Evolutionary conservation across 2,329 filamentous ascomycete species (phyloP).

Genomic region (Nakataea oryzae): DNA sequence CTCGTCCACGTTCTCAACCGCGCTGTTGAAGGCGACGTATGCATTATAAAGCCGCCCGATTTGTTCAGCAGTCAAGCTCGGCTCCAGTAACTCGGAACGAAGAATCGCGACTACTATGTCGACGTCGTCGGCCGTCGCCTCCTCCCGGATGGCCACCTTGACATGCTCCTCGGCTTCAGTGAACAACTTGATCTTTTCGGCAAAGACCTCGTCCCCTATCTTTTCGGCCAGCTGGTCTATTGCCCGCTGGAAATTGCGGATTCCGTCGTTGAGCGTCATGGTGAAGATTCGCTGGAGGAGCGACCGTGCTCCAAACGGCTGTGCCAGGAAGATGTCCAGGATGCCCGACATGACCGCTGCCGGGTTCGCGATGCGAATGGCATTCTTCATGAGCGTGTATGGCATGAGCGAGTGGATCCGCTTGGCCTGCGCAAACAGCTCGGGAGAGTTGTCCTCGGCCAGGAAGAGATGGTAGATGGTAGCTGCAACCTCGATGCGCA

Average conservation of each 20-base stretch:
- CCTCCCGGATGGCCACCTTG: slow-evolving; percentile 63
- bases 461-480: slow-evolving; percentile 96
- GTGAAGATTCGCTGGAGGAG: slow-evolving; percentile 92
- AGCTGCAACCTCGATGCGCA: slow-evolving; percentile 92
- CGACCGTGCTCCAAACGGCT: slow-evolving; percentile 84
- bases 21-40: slow-evolving; percentile 91
- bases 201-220: slow-evolving; percentile 71
- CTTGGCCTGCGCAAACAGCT: slow-evolving; percentile 88
- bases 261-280: slow-evolving; percentile 82
- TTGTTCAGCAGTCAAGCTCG: slow-evolving; percentile 62
- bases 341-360: slow-evolving; percentile 95
- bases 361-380: slow-evolving; percentile 92
- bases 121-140: slow-evolving; percentile 63
- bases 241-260: slow-evolving; percentile 73
- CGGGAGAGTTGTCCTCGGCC: slow-evolving; percentile 94
- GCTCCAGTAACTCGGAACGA: slow-evolving; percentile 65
- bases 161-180: slow-evolving; percentile 63
- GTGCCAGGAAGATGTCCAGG: slow-evolving; percentile 88
- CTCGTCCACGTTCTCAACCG: slow-evolving; percentile 81
- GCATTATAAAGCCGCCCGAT: slow-evolving; percentile 83
- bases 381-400: slow-evolving; percentile 89
- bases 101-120: slow-evolving; percentile 82
- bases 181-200: slow-evolving; percentile 73
- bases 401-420: slow-evolving; percentile 91
- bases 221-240: slow-evolving; percentile 70